phyloP scores from a whole-genome alignment of 179 eudicot species.

The Camellia oleifera region DNA sequence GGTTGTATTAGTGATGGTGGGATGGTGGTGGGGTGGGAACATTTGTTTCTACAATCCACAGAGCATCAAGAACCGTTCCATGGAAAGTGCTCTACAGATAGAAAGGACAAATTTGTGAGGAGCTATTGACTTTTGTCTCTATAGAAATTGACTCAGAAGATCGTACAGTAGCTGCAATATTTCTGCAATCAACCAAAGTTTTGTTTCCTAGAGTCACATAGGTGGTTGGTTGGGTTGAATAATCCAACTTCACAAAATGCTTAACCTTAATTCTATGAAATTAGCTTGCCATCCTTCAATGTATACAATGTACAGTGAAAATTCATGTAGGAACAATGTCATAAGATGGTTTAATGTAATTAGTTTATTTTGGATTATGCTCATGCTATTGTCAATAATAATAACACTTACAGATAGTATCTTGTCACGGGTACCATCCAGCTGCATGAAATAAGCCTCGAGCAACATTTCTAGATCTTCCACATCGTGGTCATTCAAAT shows the following conservation, averaged over 20 bases:
- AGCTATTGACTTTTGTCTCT: too few relatives aligned
- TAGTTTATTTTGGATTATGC: not conserved
- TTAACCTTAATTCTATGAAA: not conserved
- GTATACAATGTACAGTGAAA: not conserved
- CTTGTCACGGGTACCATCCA: slow-evolving; percentile 92
- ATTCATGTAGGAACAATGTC: not conserved
- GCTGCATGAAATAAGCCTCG: slow-evolving; percentile 96
- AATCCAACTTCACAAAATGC: not conserved
- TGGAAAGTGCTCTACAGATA: too few relatives aligned
- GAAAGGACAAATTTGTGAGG: too few relatives aligned
- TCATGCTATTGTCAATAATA: not conserved
- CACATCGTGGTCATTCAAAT: slow-evolving; percentile 62
- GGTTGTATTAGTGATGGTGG: too few relatives aligned
- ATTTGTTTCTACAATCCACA: too few relatives aligned
- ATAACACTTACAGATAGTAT: slow-evolving; percentile 72
- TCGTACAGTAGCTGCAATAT: too few relatives aligned
- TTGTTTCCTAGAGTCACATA: too few relatives aligned
- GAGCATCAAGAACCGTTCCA: too few relatives aligned
- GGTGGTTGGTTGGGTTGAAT: not conserved
- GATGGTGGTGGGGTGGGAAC: too few relatives aligned
- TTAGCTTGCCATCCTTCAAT: not conserved
- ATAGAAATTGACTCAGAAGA: too few relatives aligned
- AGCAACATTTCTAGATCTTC: slow-evolving; percentile 97
- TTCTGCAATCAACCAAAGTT: too few relatives aligned
- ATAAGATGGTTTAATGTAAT: not conserved